Base-by-base conservation (phyloP, 495 filamentous ascomycete species). In the Neohortaea acidophila region DNA sequence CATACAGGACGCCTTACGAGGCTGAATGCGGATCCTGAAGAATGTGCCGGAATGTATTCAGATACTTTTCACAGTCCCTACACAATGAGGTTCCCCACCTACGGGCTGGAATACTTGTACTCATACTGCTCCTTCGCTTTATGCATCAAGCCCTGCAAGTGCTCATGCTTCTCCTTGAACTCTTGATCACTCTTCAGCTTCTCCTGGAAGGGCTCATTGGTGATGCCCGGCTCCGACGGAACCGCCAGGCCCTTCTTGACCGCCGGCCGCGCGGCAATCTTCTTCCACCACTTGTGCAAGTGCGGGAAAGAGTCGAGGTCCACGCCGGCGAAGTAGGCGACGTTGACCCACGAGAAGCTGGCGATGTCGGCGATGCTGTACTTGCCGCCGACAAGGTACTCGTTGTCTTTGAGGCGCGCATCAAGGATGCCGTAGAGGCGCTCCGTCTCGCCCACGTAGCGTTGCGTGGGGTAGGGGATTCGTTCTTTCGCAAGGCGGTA, bases 311-410 rank as follows among this genome's bases (percentile, higher is more conserved):
- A 38, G 14, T 49, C 46, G 2, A 58, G 30, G 7, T 58, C 41
- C 2, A 60, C 26, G 13, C 53, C 55, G 6, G 44, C 30, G 33
- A 56, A 55, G 14, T 34, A 36, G 1, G 43, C 34, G 8, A 43
- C 34, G 35, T 58, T 55, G 24, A 57, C 48, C 57, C 57, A 60
- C 17, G 46, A 40, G 36, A 50, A 60, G 40, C 36, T 55, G 2
- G 55, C 51, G 33, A 58, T 58, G 32, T 60, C 57, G 4, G 55
- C 57, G 29, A 55, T 58, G 38, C 36, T 44, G 49, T 57, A 60
- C 41, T 57, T 58, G 33, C 49, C 49, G 13, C 57, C 57, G 11
- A 57, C 57, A 35, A 60, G 41, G 35, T 58, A 60, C 14, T 57
- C 45, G 5, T 39, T 45, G 35, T 39, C 33, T 23, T 45, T 45